Base-by-base conservation (phyloP, 1,284 basidiomycete species). In the Ceratobasidium papillatum region DNA sequence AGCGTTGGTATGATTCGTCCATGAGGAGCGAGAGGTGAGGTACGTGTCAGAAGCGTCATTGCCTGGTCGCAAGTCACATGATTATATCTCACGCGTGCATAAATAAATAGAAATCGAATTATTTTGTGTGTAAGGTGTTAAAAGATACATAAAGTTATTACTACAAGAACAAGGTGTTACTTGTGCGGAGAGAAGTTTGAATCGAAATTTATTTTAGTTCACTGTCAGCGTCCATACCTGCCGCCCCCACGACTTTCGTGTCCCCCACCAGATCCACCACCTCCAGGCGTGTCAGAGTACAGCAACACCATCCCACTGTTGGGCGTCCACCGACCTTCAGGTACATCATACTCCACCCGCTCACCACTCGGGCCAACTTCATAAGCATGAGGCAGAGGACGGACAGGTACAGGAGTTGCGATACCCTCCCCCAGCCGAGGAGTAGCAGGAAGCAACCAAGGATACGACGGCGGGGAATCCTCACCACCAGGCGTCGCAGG, bases 1-100 rank as follows among this genome's bases (percentile, higher is more conserved):
- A 94, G n/a, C 68, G 71, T 36, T 75, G 63, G 64, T 74, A 74
- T 49, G 41, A 32, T 72, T 72, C 69, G 47, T 72, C 47, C 69
- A 72, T 72, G 3, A 27, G 22, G 19, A 47, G 41, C 14, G 3
- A 51, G 52, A n/a, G 32, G 56, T 41, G 45, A 72, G 58, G 51
- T 52, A 63, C 64, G 64, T 68, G 56, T 47, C 45, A 47, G 32
- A 34, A 62, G 69, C 69, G 58, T 72, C 69, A 72, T 72, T 43
- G 43, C 58, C n/a, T 32, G 17, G 27, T 59, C 54, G 2, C 41
- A 34, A 41, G 34, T 61, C 69, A 72, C 69, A 45, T 72, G 69
- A 14, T 38, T 7, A 1, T 38, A 5, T 41, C 58, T 34, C 58
- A 72, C 58, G 52, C 8, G 47, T 12, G 14, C 14, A 51, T 34